A percentile compares a stretch with the other conserved stretches of the same genome.
Conservation (phyloP, 805 yeast genomes). For the Ogataea chonburiensis region DNA sequence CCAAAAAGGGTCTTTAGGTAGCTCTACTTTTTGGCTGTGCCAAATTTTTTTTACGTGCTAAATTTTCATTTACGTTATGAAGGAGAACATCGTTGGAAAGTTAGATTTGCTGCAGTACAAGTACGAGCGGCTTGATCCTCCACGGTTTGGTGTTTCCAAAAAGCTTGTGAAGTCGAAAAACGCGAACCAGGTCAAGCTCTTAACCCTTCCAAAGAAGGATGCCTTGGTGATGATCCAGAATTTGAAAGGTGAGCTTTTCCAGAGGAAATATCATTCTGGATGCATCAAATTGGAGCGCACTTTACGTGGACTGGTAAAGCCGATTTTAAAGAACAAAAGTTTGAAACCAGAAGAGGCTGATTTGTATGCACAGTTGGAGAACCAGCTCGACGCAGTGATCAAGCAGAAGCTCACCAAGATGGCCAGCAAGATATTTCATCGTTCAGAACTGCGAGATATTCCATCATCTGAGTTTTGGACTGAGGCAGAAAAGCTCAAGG, state of each 20-base stretch:
- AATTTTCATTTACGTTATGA: slow-evolving; percentile 16
- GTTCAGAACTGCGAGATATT: slow-evolving; percentile 12
- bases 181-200: slow-evolving; percentile 37
- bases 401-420: slow-evolving; percentile 25
- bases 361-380: slow-evolving; percentile 13
- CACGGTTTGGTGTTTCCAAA: slow-evolving; percentile 51
- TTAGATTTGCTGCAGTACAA: slow-evolving; percentile 56
- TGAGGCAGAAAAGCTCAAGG: slow-evolving; percentile 33
- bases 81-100: slow-evolving; percentile 48
- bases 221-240: slow-evolving; percentile 45
- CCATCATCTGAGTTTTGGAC: slow-evolving; percentile 34
- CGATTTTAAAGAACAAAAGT: slow-evolving; percentile 16
- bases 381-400: slow-evolving; percentile 20
- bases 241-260: slow-evolving; percentile 45
- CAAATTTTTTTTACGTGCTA: slow-evolving; percentile 4
- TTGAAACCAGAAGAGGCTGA: slow-evolving; percentile 6
- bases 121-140: slow-evolving; percentile 42
- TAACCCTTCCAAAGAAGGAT: slow-evolving; percentile 37
- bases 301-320: slow-evolving; percentile 31
- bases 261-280: slow-evolving; percentile 49
- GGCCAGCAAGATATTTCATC: slow-evolving; percentile 24
- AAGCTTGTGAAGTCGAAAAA: slow-evolving; percentile 45
- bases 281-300: slow-evolving; percentile 41
- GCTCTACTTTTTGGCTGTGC: slow-evolving; percentile 13
- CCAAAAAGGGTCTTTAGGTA: slow-evolving; percentile 17